Base-by-base conservation (phyloP, 768 basidiomycete species). In the Pilatotrama ljubarskyi region DNA sequence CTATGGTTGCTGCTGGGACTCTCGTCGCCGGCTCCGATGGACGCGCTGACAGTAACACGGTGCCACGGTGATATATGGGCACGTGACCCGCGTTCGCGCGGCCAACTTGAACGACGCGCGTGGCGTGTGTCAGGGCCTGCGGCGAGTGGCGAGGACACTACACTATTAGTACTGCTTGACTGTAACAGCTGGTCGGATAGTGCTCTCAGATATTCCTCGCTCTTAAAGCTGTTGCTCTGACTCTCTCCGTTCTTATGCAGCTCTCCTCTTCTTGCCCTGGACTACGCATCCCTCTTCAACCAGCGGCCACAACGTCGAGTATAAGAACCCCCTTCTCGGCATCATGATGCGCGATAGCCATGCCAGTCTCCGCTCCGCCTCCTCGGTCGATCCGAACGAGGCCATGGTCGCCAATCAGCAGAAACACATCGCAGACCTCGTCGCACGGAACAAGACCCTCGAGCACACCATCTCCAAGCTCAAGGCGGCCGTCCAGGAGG, bases 341-440 rank as follows among this genome's bases (percentile, higher is more conserved):
- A 63, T 20, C 14, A 58, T 58, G 47, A 35, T 41, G 42, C 48
- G 54, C 17, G 54, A 51, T 14, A 35, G 54, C 32, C 32, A 24
- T 14, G 13, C 49, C 1, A 20, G 37, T 29, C 32, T 50, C 14
- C 51, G 55, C 5, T 32, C 52, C 18, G 40, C 26, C 14, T 37
- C 47, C 38, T 35, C 35, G 0, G 50, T n/a, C 13, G 52, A 50
- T 32, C 61, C 61, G 0, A 58, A 54, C 41, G 77, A 76, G 29
- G 78, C 84, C 22, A 77, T 88, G 66, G 82, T 83, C 62, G 77
- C 83, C 24, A 80, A 85, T 4, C 82, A 87, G 69, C 84, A 84
- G 59, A 73, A 78, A 2, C 88, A 91, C 69, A 89, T 92, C 50
- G 81, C 86, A 49, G 87, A 91, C 42, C 82, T 92, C 52, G 86